These are phyloP conservation scores for Podila minutissima DNA, from an alignment of 192 early-diverging fungal species.

Conservation along the genomic window DNA sequence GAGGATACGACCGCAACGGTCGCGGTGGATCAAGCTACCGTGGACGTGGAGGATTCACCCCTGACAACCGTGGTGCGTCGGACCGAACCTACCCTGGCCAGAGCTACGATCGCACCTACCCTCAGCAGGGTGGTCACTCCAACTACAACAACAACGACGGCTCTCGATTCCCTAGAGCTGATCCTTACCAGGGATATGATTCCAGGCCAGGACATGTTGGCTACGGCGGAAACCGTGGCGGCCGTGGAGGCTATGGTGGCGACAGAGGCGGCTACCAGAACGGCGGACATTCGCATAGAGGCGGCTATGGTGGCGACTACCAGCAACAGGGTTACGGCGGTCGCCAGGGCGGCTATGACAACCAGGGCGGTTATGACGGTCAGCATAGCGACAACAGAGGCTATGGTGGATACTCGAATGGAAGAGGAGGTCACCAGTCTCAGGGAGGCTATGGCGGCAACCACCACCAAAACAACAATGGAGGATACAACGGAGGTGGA, in stretches of 20 bases:
- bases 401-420: background rate
- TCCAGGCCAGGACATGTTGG: slow-evolving; percentile 42
- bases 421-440: slow-evolving; percentile 17
- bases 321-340: background rate
- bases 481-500: slow-evolving; percentile 21
- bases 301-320: slow-evolving; percentile 38
- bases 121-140: slow-evolving; percentile 35
- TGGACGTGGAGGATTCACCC: slow-evolving; percentile 29
- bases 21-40: slow-evolving; percentile 28
- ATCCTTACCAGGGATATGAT: slow-evolving; percentile 43
- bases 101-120: slow-evolving; percentile 30
- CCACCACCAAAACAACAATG: slow-evolving; percentile 2
- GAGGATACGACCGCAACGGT: slow-evolving; percentile 35
- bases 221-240: slow-evolving; percentile 38
- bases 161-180: slow-evolving; percentile 28
- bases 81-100: slow-evolving; percentile 49
- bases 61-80: slow-evolving; percentile 44
- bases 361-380: slow-evolving; percentile 26
- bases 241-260: slow-evolving; percentile 25
- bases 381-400: background rate
- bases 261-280: slow-evolving; percentile 39
- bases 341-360: slow-evolving; percentile 16
- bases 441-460: slow-evolving; percentile 16
- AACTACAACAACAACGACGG: slow-evolving; percentile 34
- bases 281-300: slow-evolving; percentile 28